Percentiles rank a stretch among this genome's conserved stretches.
These are phyloP conservation scores for Mycena citricolor DNA, from an alignment of 1,284 basidiomycete genomes.

Conservation along the genomic window DNA sequence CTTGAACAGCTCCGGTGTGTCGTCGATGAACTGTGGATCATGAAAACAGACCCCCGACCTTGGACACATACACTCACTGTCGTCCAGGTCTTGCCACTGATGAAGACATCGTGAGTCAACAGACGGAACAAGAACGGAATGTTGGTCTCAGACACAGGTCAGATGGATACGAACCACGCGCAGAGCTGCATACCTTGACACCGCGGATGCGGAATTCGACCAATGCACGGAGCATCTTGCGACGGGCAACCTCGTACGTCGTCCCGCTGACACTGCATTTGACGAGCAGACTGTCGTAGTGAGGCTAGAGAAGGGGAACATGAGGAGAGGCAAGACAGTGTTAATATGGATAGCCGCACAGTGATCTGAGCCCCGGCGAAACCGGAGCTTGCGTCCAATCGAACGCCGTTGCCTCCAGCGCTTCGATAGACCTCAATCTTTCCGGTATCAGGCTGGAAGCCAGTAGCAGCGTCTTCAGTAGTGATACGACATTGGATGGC, in stretches of 20 bases:
- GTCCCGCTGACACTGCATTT: slow-evolving; percentile 97
- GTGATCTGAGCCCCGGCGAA: slow-evolving; percentile 99
- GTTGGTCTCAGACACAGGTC: slow-evolving; percentile 68
- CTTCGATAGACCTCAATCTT: slow-evolving; percentile 99
- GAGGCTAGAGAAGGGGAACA: slow-evolving; percentile 63
- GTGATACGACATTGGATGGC: slow-evolving; percentile 99
- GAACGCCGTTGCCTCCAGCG: slow-evolving; percentile 98
- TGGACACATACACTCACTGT: slow-evolving; percentile 57
- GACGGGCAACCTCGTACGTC: slow-evolving; percentile 96
- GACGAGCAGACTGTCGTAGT: slow-evolving; percentile 98
- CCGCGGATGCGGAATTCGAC: slow-evolving; percentile 99
- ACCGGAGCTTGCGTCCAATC: slow-evolving; percentile 95
- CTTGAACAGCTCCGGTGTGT: slow-evolving; percentile 98
- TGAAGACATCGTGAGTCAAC: slow-evolving; percentile 96
- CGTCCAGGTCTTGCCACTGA: slow-evolving; percentile 97
- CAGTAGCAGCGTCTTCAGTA: slow-evolving; percentile 91
- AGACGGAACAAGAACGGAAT: slow-evolving; percentile 99
- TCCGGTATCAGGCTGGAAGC: slow-evolving; percentile 98
- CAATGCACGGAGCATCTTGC: slow-evolving; percentile 98
- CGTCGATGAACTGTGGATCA: slow-evolving; percentile 86
- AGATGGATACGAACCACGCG: not conserved
- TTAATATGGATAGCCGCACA: slow-evolving; percentile 41
- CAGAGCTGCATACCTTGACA: slow-evolving; percentile 77
- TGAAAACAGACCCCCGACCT: no score
- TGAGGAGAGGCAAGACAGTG: slow-evolving; percentile 4